Base-by-base conservation (phyloP, 306 rosid genomes). In the Rosa lucieae region DNA sequence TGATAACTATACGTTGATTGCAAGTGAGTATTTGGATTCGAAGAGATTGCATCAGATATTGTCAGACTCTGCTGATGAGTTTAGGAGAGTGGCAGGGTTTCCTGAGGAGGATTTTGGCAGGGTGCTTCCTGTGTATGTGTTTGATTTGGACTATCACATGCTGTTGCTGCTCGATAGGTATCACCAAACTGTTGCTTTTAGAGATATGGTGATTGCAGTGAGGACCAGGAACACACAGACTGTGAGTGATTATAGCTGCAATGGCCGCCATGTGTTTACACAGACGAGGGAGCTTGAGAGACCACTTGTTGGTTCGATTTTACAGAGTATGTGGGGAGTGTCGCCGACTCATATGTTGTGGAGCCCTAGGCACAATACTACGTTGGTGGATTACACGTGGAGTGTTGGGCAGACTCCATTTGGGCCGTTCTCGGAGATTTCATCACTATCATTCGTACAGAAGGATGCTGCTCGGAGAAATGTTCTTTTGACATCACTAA, bases 311-410 rank as follows among this genome's bases (percentile, higher is more conserved):
- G 99, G 98, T 46, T 96, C 99, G 0, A 92, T 96, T 82, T 78
- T 96, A 53, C 99, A 96, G 91, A 93, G 94, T 21, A 91, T 96
- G 99, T 96, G 99, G 99, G 99, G 99, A 17, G 97, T 96, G 63
- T 89, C 97, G 5, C 99, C 99, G 0, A 96, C 98, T 0, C 98
- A 96, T 82, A 49, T 91, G 85, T 71, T 81, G 59, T 93, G 99
- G 98, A 96, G 97, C 75, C 91, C 94, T 0, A 89, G 90, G 82
- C 98, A 92, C 82, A 96, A 96, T 72, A 82, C 77, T 75, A 96
- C 99, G 35, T 74, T 91, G 81, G 96, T 96, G 23, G 99, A 96
- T 84, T 96, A 93, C 81, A 90, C 99, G 0, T 96, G 99, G 99
- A 96, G 99, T 68, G 82, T 93, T 32, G 99, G 99, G 78, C 98